phyloP scores from a whole-genome alignment of 108 stramenopile species.

The Cyclotella atomus region DNA sequence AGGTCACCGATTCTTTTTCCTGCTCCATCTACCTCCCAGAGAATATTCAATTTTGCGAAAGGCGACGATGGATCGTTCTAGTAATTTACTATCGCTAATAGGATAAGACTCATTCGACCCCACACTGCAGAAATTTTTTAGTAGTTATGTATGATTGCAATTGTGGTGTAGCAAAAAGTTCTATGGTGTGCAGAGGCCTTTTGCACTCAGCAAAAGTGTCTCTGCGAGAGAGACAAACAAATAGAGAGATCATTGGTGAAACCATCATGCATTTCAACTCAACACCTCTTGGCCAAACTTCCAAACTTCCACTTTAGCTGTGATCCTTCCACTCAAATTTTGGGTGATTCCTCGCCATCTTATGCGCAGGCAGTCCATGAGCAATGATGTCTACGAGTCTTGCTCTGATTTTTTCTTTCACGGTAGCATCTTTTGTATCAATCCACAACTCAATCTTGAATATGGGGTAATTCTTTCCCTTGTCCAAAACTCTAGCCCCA shows the following conservation, averaged over 20 bases:
- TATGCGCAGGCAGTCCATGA: constrained; percentile 60
- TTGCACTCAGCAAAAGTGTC: not conserved
- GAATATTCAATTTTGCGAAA: too few species aligned
- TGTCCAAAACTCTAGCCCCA: constrained; percentile 92
- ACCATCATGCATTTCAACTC: not conserved
- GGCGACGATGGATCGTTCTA: too few species aligned
- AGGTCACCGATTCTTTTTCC: too few species aligned
- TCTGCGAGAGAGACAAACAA: not conserved
- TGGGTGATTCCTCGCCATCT: constrained; percentile 61
- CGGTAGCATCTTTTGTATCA: constrained; percentile 67
- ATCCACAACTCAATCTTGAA: constrained; percentile 90
- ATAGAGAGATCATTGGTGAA: not conserved
- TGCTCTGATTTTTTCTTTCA: constrained; percentile 64
- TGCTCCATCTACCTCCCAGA: too few species aligned
- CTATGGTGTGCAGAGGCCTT: not conserved
- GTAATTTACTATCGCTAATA: too few species aligned
- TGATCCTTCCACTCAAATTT: constrained; percentile 92
- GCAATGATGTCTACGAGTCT: constrained; percentile 64
- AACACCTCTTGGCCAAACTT: not conserved
- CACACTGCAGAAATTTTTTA: not conserved
- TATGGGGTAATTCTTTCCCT: constrained; percentile 74
- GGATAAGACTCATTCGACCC: too few species aligned
- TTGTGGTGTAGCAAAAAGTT: not conserved
- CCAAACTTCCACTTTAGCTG: constrained; percentile 3
- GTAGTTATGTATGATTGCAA: constrained; percentile 4